Base-by-base conservation (phyloP, 495 filamentous ascomycete species). In the Penicillium egyptiacum region DNA sequence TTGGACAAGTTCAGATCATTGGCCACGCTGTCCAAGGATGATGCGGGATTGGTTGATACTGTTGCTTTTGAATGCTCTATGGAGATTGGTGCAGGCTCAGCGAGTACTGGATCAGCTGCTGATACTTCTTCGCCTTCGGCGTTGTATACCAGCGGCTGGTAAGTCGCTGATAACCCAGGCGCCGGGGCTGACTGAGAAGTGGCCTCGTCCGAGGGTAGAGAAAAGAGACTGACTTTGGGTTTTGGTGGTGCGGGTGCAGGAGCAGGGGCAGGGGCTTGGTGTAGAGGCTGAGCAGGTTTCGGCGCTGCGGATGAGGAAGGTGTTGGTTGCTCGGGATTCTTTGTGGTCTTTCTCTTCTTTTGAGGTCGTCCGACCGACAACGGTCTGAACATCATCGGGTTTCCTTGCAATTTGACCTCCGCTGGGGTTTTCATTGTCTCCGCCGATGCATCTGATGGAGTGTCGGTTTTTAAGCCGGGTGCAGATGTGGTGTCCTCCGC, bases 311-410 rank as follows among this genome's bases (percentile, higher is more conserved):
- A 31, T 23, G 67, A 43, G 14, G 57, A 35, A 28, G 61, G 41
- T 25, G 60, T 57, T n/a, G 57, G 33, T 40, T 64, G 51, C 6
- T 60, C n/a, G 25, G 57, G 52, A 16, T 47, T 17, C 53, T 57
- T 61, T 28, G 58, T 53, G 28, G 55, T 64, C 65, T 80, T 85
- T 73, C 89, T 90, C 76, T 89, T 90, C 56, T 77, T 72, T n/a
- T 79, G 78, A 45, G 86, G 88, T 41, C 88, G 76, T 19, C 82
- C 81, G 9, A 96, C 90, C 3, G 91, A 95, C 23, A 96, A 70
- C 2, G 92, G 92, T 67, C 87, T 90, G 71, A 97, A 96, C 83
- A 91, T 91, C 64, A 89, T 83, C 20, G 89, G 80, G 59, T 90
- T 92, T 6, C 88, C 89, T 37, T 86, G 82, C 16, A 88, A 61